Conservation (phyloP, 805 yeast species). For the Candida lessepsii region DNA sequence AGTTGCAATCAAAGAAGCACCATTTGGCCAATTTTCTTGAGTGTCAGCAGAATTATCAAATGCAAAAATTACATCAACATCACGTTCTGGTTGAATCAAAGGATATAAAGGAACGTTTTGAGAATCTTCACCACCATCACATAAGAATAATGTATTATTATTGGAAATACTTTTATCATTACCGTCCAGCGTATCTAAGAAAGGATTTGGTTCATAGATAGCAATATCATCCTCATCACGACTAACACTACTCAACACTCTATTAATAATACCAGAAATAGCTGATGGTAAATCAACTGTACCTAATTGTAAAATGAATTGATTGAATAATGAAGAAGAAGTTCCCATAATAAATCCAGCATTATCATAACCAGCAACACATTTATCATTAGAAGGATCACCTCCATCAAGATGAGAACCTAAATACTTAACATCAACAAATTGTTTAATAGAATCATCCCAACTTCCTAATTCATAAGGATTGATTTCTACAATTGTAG, state of each 20-base stretch:
- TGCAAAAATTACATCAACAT: constrained; percentile 37
- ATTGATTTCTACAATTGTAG: constrained; percentile 39
- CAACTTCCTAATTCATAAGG: constrained; percentile 70
- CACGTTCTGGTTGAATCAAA: constrained; percentile 32
- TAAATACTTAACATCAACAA: constrained; percentile 64
- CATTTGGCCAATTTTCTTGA: constrained; percentile 36
- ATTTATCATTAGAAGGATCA: constrained; percentile 42
- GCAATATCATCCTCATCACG: constrained; percentile 64
- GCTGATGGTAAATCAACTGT: constrained; percentile 26
- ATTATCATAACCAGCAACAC: constrained; percentile 74
- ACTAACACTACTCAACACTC: constrained; percentile 34
- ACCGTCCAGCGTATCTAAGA: constrained; percentile 38
- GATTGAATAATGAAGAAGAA: constrained; percentile 77
- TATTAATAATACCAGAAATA: constrained; percentile 21
- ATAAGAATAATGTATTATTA: constrained; percentile 28
- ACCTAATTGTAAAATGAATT: constrained; percentile 57
- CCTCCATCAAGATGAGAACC: constrained; percentile 71
- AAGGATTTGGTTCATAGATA: constrained; percentile 70
- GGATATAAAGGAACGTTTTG: constrained; percentile 41
- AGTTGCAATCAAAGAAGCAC: constrained; percentile 32
- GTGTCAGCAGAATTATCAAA: constrained; percentile 39
- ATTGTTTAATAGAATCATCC: constrained; percentile 72
- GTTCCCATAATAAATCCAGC: constrained; percentile 82
- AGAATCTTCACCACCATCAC: constrained; percentile 43
- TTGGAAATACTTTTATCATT: constrained; percentile 17